A percentile compares a stretch with the other conserved stretches of the same genome.
Evolutionary conservation across 805 yeast genomes (phyloP).

Genomic region (Saccharomycopsis sp.): DNA sequence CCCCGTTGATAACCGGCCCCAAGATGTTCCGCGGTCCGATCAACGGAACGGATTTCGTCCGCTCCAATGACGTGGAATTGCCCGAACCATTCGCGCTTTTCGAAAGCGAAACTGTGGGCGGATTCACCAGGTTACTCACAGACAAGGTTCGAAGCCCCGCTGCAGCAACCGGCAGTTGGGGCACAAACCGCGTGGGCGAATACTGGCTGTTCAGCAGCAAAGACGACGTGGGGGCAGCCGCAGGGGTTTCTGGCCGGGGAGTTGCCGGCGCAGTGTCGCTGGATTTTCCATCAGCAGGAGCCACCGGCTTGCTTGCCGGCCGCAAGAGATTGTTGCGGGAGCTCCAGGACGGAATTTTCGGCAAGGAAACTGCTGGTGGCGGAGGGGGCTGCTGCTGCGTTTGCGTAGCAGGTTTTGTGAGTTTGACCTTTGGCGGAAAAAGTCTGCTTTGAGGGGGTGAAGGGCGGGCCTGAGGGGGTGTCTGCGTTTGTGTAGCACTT

Average conservation of each 20-base stretch:
- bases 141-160: background rate
- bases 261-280: no score
- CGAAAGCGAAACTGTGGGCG: background rate
- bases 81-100: background rate
- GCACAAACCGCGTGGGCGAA: background rate
- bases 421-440: background rate
- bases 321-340: slow-evolving; percentile 10
- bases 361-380: background rate
- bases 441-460: no score
- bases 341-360: slow-evolving; percentile 13
- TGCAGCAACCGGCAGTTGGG: background rate
- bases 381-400: background rate
- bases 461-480: no score
- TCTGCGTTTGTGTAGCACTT: no score
- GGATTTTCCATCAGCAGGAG: no score
- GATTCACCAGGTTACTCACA: background rate
- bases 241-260: no score
- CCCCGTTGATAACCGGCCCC: background rate
- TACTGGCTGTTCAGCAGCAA: no score
- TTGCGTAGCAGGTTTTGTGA: background rate
- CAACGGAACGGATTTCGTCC: background rate
- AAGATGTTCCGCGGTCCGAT: background rate
- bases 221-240: no score
- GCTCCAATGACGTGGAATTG: background rate
- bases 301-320: background rate